Evolutionary conservation across 257 asterid species (phyloP).

Genomic region (Penstemon davidsonii): DNA sequence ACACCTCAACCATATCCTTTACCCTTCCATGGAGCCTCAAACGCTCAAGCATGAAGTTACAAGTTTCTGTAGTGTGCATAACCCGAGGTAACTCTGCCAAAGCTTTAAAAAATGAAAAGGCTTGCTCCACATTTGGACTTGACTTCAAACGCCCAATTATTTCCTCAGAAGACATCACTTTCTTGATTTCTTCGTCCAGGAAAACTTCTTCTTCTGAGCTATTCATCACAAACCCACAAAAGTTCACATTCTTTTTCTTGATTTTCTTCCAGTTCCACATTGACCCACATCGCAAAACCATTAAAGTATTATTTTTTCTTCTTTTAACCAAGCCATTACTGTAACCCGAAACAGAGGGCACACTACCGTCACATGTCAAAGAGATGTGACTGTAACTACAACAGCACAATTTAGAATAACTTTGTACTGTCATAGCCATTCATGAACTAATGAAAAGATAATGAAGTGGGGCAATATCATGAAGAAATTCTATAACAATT

Average conservation of each 20-base stretch:
- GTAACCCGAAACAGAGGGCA: constrained; percentile 32
- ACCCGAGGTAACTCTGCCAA: constrained; percentile 58
- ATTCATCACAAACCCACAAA: constrained; percentile 47
- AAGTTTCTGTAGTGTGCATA: constrained; percentile 75
- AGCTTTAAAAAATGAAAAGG: constrained; percentile 57
- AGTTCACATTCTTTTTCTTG: constrained; percentile 35
- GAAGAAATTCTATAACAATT: constrained; percentile 14
- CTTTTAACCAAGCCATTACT: constrained; percentile 36
- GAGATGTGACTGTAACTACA: constrained; percentile 40
- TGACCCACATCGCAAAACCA: constrained; percentile 40
- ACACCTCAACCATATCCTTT: constrained; percentile 72
- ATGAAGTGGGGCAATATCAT: not conserved
- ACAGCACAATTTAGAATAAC: constrained; percentile 50
- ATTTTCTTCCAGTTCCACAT: constrained; percentile 43
- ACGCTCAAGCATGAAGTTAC: constrained; percentile 87
- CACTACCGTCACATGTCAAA: constrained; percentile 30
- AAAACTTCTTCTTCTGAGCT: constrained; percentile 46
- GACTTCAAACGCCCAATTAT: constrained; percentile 65
- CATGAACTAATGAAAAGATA: constrained; percentile 22
- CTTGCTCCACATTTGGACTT: constrained; percentile 44
- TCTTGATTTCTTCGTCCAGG: constrained; percentile 33
- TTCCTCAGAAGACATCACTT: constrained; percentile 55
- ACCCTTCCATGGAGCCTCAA: constrained; percentile 61
- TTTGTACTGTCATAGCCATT: constrained; percentile 57
- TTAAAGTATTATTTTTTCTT: constrained; percentile 38